phyloP scores from a whole-genome alignment of 2,329 filamentous ascomycete species.

The Xylaria digitata region DNA sequence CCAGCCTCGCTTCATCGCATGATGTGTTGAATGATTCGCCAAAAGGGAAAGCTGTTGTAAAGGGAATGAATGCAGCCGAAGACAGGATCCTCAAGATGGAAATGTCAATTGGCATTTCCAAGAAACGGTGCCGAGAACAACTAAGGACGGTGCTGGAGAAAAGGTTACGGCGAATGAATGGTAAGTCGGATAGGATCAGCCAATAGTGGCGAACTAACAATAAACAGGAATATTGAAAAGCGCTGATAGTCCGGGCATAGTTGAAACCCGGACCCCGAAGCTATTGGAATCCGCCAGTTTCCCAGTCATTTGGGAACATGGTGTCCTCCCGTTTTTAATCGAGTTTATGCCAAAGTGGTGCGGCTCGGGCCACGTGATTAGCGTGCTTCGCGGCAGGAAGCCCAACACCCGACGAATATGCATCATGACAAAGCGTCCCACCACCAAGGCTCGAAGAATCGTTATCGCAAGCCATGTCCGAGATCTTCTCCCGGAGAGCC shows the following conservation, averaged over 20 bases:
- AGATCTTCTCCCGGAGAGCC: conserved; percentile 55
- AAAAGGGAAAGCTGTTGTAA: not conserved
- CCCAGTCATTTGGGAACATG: conserved; percentile 57
- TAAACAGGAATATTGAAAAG: conserved; percentile 45
- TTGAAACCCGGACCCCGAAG: conserved; percentile 46
- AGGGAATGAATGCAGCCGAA: conserved; percentile 26
- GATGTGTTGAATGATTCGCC: not conserved
- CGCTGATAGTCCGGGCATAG: conserved; percentile 50
- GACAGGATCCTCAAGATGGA: conserved; percentile 47
- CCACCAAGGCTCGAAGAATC: conserved; percentile 54
- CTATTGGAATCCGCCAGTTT: conserved; percentile 53
- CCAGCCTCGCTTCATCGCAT: not conserved
- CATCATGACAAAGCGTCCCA: conserved; percentile 53
- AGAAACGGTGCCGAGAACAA: conserved; percentile 53
- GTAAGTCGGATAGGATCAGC: conserved; percentile 37
- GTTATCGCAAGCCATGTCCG: conserved; percentile 55
- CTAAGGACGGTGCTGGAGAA: conserved; percentile 52
- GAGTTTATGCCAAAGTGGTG: conserved; percentile 58
- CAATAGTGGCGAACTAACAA: not conserved
- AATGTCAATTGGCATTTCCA: conserved; percentile 49
- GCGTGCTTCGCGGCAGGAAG: conserved; percentile 53
- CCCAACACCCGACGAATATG: conserved; percentile 53
- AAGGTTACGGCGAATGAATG: conserved; percentile 47
- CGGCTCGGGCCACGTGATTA: conserved; percentile 55
- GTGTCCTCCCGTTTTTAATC: conserved; percentile 57